Conservation (phyloP, 139 green algal genomes). For the Trebouxia sp. region DNA sequence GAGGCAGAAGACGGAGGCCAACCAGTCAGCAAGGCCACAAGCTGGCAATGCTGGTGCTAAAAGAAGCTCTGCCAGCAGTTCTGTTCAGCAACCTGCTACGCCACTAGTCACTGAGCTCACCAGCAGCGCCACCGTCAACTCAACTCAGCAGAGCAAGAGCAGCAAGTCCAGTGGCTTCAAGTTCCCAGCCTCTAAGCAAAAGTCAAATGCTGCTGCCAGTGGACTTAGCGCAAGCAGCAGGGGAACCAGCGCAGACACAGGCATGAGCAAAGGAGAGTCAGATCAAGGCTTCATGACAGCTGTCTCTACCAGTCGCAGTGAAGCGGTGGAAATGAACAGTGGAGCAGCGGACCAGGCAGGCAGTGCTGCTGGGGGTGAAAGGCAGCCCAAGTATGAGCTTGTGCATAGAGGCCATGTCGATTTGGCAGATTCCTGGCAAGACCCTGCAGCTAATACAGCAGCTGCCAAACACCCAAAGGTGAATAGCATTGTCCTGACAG, state of each 20-base stretch:
- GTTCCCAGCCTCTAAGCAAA: not conserved
- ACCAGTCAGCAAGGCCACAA: not conserved
- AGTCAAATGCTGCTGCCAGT: too few species aligned
- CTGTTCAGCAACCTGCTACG: not conserved
- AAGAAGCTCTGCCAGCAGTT: too few species aligned
- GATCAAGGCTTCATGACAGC: not conserved
- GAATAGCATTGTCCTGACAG: not conserved
- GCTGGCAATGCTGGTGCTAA: too few species aligned
- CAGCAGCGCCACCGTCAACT: not conserved
- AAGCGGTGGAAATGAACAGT: not conserved
- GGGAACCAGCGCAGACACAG: not conserved
- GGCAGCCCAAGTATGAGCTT: conserved; percentile 12
- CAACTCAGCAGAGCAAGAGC: not conserved
- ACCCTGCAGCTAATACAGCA: not conserved
- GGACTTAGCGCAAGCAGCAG: not conserved
- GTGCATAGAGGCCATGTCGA: conserved; percentile 6
- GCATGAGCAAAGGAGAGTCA: not conserved
- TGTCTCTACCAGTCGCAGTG: not conserved
- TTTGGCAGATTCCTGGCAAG: not conserved
- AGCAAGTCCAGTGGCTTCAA: not conserved
- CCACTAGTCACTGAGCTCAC: not conserved
- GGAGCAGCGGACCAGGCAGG: not conserved
- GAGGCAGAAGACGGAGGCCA: not conserved
- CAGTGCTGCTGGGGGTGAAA: not conserved
- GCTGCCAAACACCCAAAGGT: not conserved